These are phyloP conservation scores for Rhodotorula mucilaginosa DNA, from an alignment of 1,284 basidiomycete genomes.

Conservation along the genomic window DNA sequence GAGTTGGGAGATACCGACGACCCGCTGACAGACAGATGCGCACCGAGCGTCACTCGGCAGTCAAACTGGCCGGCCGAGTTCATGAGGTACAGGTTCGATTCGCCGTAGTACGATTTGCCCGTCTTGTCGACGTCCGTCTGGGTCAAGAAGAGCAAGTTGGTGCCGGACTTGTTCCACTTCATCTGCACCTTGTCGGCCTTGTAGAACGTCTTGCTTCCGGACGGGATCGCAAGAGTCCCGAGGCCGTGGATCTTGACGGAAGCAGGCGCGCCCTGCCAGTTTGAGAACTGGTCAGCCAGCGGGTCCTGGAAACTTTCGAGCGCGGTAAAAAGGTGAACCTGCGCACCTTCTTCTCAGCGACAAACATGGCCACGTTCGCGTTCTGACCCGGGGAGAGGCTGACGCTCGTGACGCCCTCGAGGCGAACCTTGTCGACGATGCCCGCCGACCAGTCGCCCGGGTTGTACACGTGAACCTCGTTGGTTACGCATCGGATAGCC, in stretches of 20 bases:
- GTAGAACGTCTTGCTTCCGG: constrained; percentile 83
- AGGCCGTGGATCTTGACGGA: constrained; percentile 81
- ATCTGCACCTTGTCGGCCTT: constrained; percentile 91
- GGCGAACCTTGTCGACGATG: constrained; percentile 72
- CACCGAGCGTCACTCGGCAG: constrained; percentile 73
- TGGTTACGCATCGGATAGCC: constrained; percentile 74
- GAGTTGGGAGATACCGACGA: neutral
- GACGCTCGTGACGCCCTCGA: constrained; percentile 75
- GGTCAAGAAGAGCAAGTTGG: constrained; percentile 71
- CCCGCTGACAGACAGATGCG: constrained; percentile 31
- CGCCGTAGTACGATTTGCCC: constrained; percentile 97
- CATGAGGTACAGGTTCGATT: constrained; percentile 90
- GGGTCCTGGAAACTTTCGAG: neutral
- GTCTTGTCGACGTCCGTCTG: constrained; percentile 96
- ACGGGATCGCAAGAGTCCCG: constrained; percentile 60
- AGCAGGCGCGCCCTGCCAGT: constrained; percentile 78
- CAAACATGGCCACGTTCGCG: constrained; percentile 81
- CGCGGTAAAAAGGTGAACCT: no score
- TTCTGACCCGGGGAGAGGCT: constrained; percentile 77
- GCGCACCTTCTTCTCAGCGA: constrained; percentile 83
- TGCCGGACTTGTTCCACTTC: constrained; percentile 93
- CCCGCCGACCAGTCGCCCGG: constrained; percentile 75
- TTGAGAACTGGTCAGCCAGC: neutral
- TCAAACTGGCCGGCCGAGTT: constrained; percentile 95
- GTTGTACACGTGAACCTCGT: constrained; percentile 84